phyloP scores from a whole-genome alignment of 2,329 filamentous ascomycete genomes.

The Coniochaeta pulveracea region DNA sequence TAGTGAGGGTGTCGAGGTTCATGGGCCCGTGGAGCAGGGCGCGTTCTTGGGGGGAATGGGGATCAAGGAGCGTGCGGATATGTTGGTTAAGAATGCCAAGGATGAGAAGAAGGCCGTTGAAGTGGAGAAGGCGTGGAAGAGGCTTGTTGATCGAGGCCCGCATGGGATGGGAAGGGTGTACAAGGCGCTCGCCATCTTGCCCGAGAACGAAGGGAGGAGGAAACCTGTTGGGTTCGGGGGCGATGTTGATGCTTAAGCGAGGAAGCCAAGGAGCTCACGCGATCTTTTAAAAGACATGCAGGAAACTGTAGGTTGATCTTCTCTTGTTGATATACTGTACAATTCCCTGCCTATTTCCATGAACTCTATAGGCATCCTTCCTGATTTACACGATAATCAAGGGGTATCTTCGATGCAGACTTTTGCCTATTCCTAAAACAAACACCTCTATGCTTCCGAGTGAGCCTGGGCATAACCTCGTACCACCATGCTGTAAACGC shows the following conservation, averaged over 20 bases:
- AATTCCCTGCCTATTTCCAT: no score
- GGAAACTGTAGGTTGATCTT: no score
- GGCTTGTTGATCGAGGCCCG: conserved; percentile 72
- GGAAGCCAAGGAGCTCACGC: no score
- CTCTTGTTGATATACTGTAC: no score
- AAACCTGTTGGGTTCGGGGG: conserved; percentile 90
- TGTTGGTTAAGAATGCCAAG: conserved; percentile 41
- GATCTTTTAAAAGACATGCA: no score
- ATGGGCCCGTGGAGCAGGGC: conserved; percentile 82
- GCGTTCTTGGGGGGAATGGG: conserved; percentile 73
- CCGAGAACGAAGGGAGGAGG: conserved; percentile 62
- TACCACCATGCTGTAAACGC: no score
- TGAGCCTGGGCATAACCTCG: no score
- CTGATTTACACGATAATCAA: no score
- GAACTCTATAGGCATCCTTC: no score
- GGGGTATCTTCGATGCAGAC: no score
- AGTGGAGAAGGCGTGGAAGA: conserved; percentile 64
- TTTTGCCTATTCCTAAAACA: no score
- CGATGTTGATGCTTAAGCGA: conserved; percentile 32
- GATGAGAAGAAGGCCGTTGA: conserved; percentile 20
- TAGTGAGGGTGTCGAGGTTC: conserved; percentile 74
- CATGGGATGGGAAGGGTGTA: conserved; percentile 92
- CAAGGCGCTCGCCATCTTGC: conserved; percentile 84
- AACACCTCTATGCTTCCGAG: no score
- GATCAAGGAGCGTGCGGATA: conserved; percentile 63